A percentile compares a stretch with the other conserved stretches of the same genome.
Conservation (phyloP, 2,329 filamentous ascomycete species). For the Penicillium crustosum region DNA sequence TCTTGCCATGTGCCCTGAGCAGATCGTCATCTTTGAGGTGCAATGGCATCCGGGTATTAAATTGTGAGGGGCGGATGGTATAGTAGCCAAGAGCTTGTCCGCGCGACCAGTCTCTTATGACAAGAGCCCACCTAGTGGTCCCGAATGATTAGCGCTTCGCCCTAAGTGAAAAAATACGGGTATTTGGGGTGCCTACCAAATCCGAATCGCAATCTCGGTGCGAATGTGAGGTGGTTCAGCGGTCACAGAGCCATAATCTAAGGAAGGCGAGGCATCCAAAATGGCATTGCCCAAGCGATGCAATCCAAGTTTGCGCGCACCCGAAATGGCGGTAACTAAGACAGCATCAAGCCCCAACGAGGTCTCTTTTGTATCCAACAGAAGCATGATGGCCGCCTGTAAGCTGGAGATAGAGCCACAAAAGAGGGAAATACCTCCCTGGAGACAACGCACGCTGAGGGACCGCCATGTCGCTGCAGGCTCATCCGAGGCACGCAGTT, state of each 20-base stretch:
- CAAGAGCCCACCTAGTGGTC: background rate
- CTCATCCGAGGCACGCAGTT: background rate
- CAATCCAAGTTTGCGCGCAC: background rate
- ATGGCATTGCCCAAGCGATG: too few species aligned
- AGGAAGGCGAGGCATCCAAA: background rate
- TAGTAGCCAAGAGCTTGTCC: conserved; percentile 21
- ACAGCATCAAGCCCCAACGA: background rate
- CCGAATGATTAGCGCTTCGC: background rate
- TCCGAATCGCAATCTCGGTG: background rate
- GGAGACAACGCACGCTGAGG: background rate
- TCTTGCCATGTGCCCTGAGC: background rate
- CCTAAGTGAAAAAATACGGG: background rate
- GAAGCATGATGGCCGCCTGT: background rate
- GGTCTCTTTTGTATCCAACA: background rate
- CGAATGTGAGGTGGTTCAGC: background rate
- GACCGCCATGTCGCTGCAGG: background rate
- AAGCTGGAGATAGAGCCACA: background rate
- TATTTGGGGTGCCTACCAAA: background rate
- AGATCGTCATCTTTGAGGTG: background rate
- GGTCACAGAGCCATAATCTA: background rate
- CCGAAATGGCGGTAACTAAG: background rate
- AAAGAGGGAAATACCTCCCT: background rate
- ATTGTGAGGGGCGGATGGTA: conserved; percentile 17
- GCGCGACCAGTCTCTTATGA: conserved; percentile 20
- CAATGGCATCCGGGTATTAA: conserved; percentile 14